A percentile compares a stretch with the other conserved stretches of the same genome.
Conservation (phyloP, 2,329 filamentous ascomycete species). For the Clarireedia paspali region DNA sequence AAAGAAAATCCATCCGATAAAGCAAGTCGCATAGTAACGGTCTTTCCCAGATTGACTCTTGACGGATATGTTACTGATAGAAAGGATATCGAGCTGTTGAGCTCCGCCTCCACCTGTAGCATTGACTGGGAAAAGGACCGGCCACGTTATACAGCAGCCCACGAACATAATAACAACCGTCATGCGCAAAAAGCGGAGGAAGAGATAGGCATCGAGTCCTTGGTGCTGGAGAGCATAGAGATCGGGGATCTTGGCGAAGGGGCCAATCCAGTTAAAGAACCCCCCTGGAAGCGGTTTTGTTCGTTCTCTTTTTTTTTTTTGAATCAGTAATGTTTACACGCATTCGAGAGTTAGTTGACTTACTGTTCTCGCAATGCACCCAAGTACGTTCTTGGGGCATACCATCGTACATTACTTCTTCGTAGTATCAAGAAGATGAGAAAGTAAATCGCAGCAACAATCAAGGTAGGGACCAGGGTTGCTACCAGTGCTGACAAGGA, state of each 20-base stretch:
- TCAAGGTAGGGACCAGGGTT: conserved; percentile 38
- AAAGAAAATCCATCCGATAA: conserved; percentile 71
- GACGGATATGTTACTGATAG: conserved; percentile 66
- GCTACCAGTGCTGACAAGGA: conserved; percentile 36
- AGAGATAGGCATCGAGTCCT: conserved; percentile 85
- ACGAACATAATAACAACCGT: conserved; percentile 72
- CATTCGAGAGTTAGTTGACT: conserved; percentile 1
- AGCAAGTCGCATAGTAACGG: conserved; percentile 70
- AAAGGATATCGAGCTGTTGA: conserved; percentile 66
- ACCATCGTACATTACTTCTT: conserved; percentile 39
- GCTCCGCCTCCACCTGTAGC: conserved; percentile 64
- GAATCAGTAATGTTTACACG: conserved; percentile 10
- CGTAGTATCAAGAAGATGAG: conserved; percentile 42
- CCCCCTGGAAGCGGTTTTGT: conserved; percentile 52
- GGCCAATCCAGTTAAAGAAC: conserved; percentile 58
- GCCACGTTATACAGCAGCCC: conserved; percentile 79
- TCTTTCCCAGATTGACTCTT: conserved; percentile 44
- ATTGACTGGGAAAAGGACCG: conserved; percentile 79
- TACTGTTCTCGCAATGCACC: conserved; percentile 40
- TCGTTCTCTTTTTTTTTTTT: conserved; percentile 38
- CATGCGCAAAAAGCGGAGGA: conserved; percentile 81
- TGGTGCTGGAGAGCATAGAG: conserved; percentile 81
- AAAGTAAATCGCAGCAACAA: conserved; percentile 38
- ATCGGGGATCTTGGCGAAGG: conserved; percentile 63
- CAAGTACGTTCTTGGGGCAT: conserved; percentile 48